A percentile compares a stretch with the other conserved stretches of the same genome.
These are phyloP conservation scores for Fraxinus baroniana DNA, from an alignment of 305 asterid species.

Conservation along the genomic window DNA sequence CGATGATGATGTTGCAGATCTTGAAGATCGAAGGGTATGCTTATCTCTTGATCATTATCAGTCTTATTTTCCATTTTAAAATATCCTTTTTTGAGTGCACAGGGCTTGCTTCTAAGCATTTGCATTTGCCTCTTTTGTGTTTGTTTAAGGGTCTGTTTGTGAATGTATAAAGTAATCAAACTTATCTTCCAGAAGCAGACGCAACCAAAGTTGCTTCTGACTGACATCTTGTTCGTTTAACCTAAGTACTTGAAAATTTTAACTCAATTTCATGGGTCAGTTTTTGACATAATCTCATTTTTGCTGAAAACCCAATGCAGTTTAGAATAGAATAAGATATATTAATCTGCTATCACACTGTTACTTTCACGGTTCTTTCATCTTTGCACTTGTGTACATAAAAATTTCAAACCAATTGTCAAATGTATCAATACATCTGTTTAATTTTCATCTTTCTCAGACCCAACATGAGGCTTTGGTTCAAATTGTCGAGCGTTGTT, in stretches of 20 bases:
- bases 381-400: not conserved
- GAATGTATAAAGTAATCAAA: not conserved
- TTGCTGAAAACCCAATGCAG: not conserved
- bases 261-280: not conserved
- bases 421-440: not conserved
- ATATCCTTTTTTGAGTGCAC: not conserved
- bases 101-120: slow-evolving; percentile 16
- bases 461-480: not conserved
- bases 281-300: not conserved
- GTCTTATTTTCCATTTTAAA: not conserved
- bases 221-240: not conserved
- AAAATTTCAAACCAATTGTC: not conserved
- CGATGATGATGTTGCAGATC: slow-evolving; percentile 98
- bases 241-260: not conserved
- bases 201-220: slow-evolving; percentile 10
- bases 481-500: not conserved
- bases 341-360: not conserved
- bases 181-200: not conserved
- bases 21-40: slow-evolving; percentile 96
- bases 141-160: slow-evolving; percentile 14
- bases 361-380: not conserved
- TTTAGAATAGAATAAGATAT: not conserved
- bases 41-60: slow-evolving; percentile 11
- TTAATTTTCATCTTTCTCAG: not conserved
- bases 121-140: slow-evolving; percentile 11